A percentile compares a stretch with the other conserved stretches of the same genome.
phyloP scores from a whole-genome alignment of 2,329 filamentous ascomycete species.

The Magnaporthiopsis rhizophila region DNA sequence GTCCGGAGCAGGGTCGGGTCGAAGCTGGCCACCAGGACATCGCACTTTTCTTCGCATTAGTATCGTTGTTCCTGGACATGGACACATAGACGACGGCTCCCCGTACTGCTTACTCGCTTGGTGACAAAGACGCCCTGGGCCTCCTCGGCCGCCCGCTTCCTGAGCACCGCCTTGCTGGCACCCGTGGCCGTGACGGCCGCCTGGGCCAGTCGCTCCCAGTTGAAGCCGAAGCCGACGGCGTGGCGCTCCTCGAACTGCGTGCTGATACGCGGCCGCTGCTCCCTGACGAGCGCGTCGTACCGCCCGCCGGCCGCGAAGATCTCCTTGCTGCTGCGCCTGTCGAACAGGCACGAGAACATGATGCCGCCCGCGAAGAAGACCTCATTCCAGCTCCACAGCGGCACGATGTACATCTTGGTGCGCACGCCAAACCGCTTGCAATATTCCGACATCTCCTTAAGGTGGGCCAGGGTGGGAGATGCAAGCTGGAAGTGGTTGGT shows the following conservation, averaged over 20 bases:
- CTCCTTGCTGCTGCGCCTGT: constrained; percentile 70
- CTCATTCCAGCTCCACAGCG: constrained; percentile 82
- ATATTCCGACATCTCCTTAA: constrained; percentile 71
- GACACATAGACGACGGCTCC: too few species aligned
- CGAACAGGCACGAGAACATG: constrained; percentile 84
- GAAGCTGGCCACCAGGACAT: constrained; percentile 84
- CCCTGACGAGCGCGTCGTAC: constrained; percentile 82
- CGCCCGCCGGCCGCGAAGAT: constrained; percentile 90
- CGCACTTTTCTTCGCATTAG: constrained; percentile 48
- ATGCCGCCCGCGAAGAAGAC: constrained; percentile 82
- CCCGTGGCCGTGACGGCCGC: constrained; percentile 40
- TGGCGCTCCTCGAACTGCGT: constrained; percentile 59
- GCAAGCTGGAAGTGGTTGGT: constrained; percentile 65
- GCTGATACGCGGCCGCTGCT: constrained; percentile 65
- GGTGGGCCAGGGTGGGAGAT: constrained; percentile 67
- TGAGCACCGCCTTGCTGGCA: constrained; percentile 49
- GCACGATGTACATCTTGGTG: constrained; percentile 75
- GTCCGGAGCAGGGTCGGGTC: constrained; percentile 69
- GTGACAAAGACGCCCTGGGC: constrained; percentile 49
- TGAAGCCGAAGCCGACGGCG: constrained; percentile 86
- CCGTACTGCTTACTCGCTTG: constrained; percentile 47
- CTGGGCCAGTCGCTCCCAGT: constrained; percentile 73
- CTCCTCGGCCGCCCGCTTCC: constrained; percentile 47
- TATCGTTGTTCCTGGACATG: background rate
- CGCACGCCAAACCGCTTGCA: constrained; percentile 66